Base-by-base conservation (phyloP, 75 land plant species). In the Selaginella tamariscina region DNA sequence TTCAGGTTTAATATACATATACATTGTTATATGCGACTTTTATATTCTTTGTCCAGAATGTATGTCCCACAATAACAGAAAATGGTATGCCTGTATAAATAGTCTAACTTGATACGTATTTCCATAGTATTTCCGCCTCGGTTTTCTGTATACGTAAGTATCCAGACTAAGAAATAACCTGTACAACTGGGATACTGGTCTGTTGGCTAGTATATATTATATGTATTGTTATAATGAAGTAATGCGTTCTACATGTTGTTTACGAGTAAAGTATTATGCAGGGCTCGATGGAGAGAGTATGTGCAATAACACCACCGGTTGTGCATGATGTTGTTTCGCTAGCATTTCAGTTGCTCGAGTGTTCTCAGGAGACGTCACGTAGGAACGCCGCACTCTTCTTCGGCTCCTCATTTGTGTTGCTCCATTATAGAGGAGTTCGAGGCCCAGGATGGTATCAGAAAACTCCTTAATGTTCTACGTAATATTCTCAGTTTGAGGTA, bases 241-340 rank as follows among this genome's bases (percentile, higher is more conserved):
- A 21, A 31, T 29, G 5, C 2, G 63, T n/a, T 8, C 26, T 9
- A 59, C 20, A 2, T 59, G 9, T 22, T 22, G 9, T 26, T 59
- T 2, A 23, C n/a, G 0, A 28, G 21, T 49, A 1, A 22, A 63
- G 65, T 31, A 2, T 56, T 39, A 70, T 76, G 55, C 79, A 95
- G 99, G 97, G 87, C 29, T 80, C 88, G 32, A 95, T 95, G 99
- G 99, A 95, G 73, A 85, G 93, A 29, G 87, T 95, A 0, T 95
- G 92, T 64, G 81, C 92, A 21, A 79, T 88, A 64, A 85, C 99
- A 54, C 57, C 92, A 65, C 78, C 80, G 33, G 79, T 88, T 60
- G 84, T 95, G 20, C 72, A 84, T 31, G 81, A 86, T 44, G 72
- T 91, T 33, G 99, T 95, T 65, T 84, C 80, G 65, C 78, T 95